Base-by-base conservation (phyloP, 768 basidiomycete species). In the Sarcomyxa edulis region DNA sequence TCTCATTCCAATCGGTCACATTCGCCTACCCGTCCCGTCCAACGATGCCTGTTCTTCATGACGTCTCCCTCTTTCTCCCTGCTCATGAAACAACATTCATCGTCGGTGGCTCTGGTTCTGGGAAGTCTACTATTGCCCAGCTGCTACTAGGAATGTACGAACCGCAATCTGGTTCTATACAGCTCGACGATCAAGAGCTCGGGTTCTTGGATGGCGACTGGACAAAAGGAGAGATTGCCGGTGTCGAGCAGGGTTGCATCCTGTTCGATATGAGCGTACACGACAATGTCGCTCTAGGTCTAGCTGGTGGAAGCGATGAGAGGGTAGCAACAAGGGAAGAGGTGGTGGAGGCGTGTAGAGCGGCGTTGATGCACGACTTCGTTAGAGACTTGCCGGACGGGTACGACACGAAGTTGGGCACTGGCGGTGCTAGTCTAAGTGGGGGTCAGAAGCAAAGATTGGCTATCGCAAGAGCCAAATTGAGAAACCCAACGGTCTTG, bases 381-480 rank as follows among this genome's bases (percentile, higher is more conserved):
- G 71, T 96, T 4, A 59, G 65, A 11, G 86, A 82, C 39, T 62
- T 98, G n/a, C 90, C 89, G 0, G 72, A 82, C 3, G 91, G 92
- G 1, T 97, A 97, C 48, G 87, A 94, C 32, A 95, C 93, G 0
- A 59, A 69, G 21, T 61, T 97, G 2, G 88, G 87, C 1, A 77
- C 66, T 16, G 77, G 72, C 20, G 94, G 92, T 2, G 74, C 85
- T 2, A 78, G 73, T 30, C 60, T 94, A 48, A 91, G 87, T 46
- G 95, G 95, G 10, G 95, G 95, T 2, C 96, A 98, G 68, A 78
- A 78, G 49, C 95, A 99, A 64, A 62, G 95, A 7, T 54, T 99
- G 20, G 89, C 90, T 6, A 79, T 99, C 41, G 95, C 95, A 0
- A 66, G 95, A 35, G 94, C 90, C 1, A 72, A 77, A 42, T 61